These are phyloP conservation scores for Aspergillus cavernicola DNA, from an alignment of 495 filamentous ascomycete species.

Conservation along the genomic window DNA sequence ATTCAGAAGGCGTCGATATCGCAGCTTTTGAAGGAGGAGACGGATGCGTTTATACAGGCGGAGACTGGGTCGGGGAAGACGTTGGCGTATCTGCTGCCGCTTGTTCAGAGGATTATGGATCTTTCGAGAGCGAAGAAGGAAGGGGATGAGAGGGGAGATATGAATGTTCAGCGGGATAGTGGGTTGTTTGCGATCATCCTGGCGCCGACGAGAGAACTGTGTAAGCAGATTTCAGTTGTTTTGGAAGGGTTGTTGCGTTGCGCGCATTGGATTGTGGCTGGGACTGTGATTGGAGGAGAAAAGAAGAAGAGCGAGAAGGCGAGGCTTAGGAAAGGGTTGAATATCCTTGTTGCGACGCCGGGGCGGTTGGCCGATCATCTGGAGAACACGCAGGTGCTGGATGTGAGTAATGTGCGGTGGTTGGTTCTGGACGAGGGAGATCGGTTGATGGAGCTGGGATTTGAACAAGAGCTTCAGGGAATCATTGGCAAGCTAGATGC, in stretches of 20 bases:
- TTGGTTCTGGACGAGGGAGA: constrained; percentile 93
- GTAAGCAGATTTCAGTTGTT: constrained; percentile 85
- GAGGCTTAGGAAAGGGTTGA: constrained; percentile 83
- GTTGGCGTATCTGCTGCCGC: constrained; percentile 84
- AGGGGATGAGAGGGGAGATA: constrained; percentile 28
- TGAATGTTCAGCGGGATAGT: constrained; percentile 67
- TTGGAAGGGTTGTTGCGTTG: constrained; percentile 77
- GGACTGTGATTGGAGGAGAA: constrained; percentile 91
- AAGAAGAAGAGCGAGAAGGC: constrained; percentile 98
- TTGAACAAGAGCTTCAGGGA: constrained; percentile 79
- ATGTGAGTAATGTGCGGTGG: constrained; percentile 88
- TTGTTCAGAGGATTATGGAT: constrained; percentile 80
- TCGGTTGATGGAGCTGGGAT: constrained; percentile 93
- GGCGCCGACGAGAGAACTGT: constrained; percentile 87
- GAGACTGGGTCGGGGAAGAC: constrained; percentile 98
- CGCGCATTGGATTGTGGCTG: constrained; percentile 84
- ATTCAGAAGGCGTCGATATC: constrained; percentile 88
- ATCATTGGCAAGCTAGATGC: constrained; percentile 73
- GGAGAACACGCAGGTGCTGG: constrained; percentile 82
- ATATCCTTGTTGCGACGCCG: constrained; percentile 92
- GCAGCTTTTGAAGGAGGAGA: constrained; percentile 72
- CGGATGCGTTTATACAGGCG: constrained; percentile 93
- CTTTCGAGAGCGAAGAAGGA: constrained; percentile 50
- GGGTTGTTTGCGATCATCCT: constrained; percentile 90
- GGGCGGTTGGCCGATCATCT: constrained; percentile 87